Percentiles rank a stretch among this genome's conserved stretches.
Conservation (phyloP, 345 rosid species). For the Trapa bicornis region DNA sequence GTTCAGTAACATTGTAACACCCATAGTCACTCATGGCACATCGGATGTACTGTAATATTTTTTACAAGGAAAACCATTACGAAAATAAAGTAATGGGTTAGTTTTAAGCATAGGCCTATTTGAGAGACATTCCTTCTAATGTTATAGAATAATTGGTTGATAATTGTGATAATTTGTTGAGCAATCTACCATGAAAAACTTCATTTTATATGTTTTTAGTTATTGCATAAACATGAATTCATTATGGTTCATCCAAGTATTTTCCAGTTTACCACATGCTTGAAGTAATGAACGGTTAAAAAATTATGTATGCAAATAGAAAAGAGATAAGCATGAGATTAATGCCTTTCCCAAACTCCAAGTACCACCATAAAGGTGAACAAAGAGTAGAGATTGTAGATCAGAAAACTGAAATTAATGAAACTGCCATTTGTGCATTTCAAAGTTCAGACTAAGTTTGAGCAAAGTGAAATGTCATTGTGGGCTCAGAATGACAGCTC, state of each 20-base stretch:
- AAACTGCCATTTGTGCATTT: background rate
- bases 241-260: background rate
- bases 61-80: background rate
- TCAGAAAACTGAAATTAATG: background rate
- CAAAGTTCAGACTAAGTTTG: background rate
- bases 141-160: background rate
- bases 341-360: background rate
- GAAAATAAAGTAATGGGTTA: background rate
- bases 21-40: constrained; percentile 80
- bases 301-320: background rate
- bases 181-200: background rate
- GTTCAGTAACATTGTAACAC: constrained; percentile 75
- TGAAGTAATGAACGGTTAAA: background rate
- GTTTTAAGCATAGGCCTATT: background rate
- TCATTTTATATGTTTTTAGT: background rate
- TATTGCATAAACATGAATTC: background rate
- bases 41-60: constrained; percentile 59
- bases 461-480: background rate
- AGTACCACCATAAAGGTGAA: background rate
- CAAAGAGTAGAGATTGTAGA: background rate
- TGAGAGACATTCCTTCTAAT: background rate
- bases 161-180: background rate
- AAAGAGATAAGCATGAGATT: background rate
- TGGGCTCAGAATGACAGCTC: background rate
- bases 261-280: background rate